phyloP scores from a whole-genome alignment of 768 basidiomycete genomes.

The Lentinula edodes region DNA sequence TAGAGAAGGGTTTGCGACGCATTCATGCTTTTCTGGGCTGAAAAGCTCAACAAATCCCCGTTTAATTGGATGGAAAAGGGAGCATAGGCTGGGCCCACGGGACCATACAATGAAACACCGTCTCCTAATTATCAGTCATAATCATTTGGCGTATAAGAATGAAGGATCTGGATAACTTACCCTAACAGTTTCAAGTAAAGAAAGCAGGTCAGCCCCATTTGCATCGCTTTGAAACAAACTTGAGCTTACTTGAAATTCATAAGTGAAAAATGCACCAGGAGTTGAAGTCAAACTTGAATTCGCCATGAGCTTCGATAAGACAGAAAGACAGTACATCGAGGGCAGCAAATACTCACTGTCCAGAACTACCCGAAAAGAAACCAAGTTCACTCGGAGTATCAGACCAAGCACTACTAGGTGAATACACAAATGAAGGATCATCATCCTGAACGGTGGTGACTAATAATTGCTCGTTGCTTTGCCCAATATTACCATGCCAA shows the following conservation, averaged over 20 bases:
- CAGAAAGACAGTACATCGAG: neutral
- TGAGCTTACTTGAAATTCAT: conserved; percentile 32
- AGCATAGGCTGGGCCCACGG: conserved; percentile 28
- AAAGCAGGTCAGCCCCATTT: neutral
- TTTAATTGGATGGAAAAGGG: conserved; percentile 31
- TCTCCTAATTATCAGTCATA: conserved; percentile 23
- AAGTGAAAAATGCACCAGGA: conserved; percentile 25
- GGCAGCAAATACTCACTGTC: conserved; percentile 27
- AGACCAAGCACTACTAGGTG: conserved; percentile 26
- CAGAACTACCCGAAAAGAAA: conserved; percentile 35
- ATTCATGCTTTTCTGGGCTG: conserved; percentile 18
- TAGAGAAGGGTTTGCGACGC: conserved; percentile 21
- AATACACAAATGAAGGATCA: conserved; percentile 33
- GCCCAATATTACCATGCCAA: conserved; percentile 7
- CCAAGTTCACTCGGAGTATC: conserved; percentile 24
- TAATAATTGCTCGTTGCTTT: conserved; percentile 6
- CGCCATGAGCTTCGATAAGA: neutral
- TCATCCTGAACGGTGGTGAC: conserved; percentile 20
- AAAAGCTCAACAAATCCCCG: conserved; percentile 15
- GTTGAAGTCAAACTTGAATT: conserved; percentile 26
- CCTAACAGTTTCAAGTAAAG: conserved; percentile 8
- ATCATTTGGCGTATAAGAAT: too few species aligned
- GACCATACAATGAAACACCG: conserved; percentile 40
- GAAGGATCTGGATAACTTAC: conserved; percentile 1
- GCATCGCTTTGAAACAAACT: neutral